Evolutionary conservation across 306 rosid species (phyloP).

Genomic region (Erythrophleum fordii): DNA sequence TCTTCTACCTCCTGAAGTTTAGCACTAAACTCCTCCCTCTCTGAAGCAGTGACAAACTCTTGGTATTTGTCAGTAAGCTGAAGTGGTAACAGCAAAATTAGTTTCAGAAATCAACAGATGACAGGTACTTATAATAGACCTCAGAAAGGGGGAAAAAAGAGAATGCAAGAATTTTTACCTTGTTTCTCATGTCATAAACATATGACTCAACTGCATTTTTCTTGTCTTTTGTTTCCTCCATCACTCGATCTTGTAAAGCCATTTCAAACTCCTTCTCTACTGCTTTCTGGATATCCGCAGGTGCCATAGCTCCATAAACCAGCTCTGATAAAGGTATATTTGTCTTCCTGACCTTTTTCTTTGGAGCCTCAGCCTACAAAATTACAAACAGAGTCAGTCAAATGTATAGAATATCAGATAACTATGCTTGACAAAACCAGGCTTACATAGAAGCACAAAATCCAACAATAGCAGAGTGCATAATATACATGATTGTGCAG

Average conservation of each 20-base stretch:
- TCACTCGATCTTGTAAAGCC: constrained; percentile 97
- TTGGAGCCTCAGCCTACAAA: constrained; percentile 68
- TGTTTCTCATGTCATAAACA: constrained; percentile 95
- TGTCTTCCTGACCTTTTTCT: constrained; percentile 86
- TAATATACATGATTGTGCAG: not conserved
- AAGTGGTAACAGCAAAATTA: constrained; percentile 30
- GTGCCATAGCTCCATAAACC: constrained; percentile 76
- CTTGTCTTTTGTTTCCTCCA: constrained; percentile 97
- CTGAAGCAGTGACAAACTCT: constrained; percentile 75
- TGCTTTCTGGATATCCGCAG: constrained; percentile 78
- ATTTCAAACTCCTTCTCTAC: constrained; percentile 91
- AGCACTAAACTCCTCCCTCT: constrained; percentile 65
- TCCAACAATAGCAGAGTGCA: not conserved
- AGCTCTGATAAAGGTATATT: constrained; percentile 67
- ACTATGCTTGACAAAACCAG: constrained; percentile 9
- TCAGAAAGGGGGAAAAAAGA: not conserved
- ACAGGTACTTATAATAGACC: not conserved
- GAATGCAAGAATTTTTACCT: constrained; percentile 47
- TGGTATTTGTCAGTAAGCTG: constrained; percentile 83
- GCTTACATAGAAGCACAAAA: not conserved
- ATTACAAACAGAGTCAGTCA: constrained; percentile 23
- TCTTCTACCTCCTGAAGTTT: constrained; percentile 89
- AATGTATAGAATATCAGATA: constrained; percentile 4
- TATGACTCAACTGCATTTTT: constrained; percentile 96
- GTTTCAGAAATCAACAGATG: constrained; percentile 26